phyloP scores from a whole-genome alignment of 2,329 filamentous ascomycete genomes.

The Fusarium sp. region DNA sequence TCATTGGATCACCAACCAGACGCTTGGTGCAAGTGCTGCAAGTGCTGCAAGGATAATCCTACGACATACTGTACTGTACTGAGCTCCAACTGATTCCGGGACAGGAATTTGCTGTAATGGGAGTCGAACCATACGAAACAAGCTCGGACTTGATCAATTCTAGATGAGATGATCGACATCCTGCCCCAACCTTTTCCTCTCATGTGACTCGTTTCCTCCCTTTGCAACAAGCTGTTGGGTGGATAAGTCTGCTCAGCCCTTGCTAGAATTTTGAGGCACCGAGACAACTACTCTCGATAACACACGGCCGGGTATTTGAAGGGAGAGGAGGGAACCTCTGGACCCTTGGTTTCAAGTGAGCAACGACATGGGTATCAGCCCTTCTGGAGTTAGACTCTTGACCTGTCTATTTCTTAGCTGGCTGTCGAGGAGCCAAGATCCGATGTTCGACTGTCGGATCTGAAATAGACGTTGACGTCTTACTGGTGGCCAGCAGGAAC shows the following conservation, averaged over 20 bases:
- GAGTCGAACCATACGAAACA: neutral
- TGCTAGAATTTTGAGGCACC: constrained; percentile 16
- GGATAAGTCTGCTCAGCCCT: constrained; percentile 11
- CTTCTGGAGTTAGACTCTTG: neutral
- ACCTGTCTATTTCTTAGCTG: neutral
- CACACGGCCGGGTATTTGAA: neutral
- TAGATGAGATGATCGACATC: constrained; percentile 38
- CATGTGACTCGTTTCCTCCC: constrained; percentile 40
- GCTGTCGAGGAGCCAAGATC: neutral
- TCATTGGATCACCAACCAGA: constrained; percentile 1
- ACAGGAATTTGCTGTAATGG: neutral
- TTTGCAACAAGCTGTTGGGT: constrained; percentile 8
- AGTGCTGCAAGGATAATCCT: neutral
- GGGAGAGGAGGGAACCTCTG: neutral
- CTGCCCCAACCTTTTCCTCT: constrained; percentile 8
- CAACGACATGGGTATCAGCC: neutral
- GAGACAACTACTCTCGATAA: constrained; percentile 14
- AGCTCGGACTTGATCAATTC: constrained; percentile 24
- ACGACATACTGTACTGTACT: neutral
- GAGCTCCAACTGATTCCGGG: neutral
- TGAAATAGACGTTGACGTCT: neutral
- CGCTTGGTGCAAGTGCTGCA: neutral
- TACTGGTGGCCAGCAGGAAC: neutral
- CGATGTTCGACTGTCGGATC: neutral
- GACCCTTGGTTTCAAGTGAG: neutral